Evolutionary conservation across 2,329 filamentous ascomycete genomes (phyloP).

Genomic region (Nemania sp.): DNA sequence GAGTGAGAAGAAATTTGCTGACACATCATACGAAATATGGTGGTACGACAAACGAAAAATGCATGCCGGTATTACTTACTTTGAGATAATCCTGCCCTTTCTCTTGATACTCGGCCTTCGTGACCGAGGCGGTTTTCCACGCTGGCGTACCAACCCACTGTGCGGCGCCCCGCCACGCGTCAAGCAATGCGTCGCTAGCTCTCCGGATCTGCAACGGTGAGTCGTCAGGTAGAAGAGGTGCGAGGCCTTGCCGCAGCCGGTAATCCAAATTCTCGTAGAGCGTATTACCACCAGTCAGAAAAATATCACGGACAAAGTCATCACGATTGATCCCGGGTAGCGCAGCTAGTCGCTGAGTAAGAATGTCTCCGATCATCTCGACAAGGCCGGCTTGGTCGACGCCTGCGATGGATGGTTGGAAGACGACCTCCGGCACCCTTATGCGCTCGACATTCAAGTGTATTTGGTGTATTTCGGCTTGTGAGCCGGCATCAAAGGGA

Average conservation of each 20-base stretch:
- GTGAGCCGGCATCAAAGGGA: conserved; percentile 79
- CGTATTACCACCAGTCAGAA: conserved; percentile 92
- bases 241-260: conserved; percentile 73
- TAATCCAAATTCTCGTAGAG: conserved; percentile 88
- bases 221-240: conserved; percentile 71
- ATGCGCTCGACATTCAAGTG: conserved; percentile 97
- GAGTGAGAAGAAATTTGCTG: conserved; percentile 21
- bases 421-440: conserved; percentile 89
- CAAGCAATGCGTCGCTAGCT: conserved; percentile 76
- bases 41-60: not conserved
- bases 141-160: conserved; percentile 71
- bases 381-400: conserved; percentile 92
- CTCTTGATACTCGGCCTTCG: conserved; percentile 82
- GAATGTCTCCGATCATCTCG: conserved; percentile 88
- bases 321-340: conserved; percentile 58
- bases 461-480: conserved; percentile 81
- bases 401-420: conserved; percentile 89
- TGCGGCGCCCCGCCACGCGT: conserved; percentile 93
- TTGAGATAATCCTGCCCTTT: conserved; percentile 95
- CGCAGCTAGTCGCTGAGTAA: conserved; percentile 76
- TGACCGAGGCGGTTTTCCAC: conserved; percentile 70
- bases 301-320: conserved; percentile 81
- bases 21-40: conserved; percentile 12
- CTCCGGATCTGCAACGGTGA: conserved; percentile 70
- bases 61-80: conserved; percentile 50